phyloP scores from a whole-genome alignment of 257 asterid species.

The Solanum medicagineum region DNA sequence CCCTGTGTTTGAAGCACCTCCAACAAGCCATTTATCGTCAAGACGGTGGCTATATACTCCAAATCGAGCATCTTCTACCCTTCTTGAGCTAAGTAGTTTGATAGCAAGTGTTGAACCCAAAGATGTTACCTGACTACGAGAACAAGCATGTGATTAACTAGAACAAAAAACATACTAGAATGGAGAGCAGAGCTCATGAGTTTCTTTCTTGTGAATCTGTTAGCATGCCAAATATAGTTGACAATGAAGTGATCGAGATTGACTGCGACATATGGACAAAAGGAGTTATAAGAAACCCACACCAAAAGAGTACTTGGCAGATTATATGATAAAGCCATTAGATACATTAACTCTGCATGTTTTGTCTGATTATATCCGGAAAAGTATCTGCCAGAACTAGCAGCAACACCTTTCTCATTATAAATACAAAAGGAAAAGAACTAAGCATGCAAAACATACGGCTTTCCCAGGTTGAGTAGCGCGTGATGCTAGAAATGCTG shows the following conservation, averaged over 20 bases:
- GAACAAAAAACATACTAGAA: not conserved
- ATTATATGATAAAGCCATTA: not conserved
- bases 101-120: constrained; percentile 94
- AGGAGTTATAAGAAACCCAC: not conserved
- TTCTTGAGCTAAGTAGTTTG: constrained; percentile 70
- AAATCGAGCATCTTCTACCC: constrained; percentile 86
- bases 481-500: constrained; percentile 91
- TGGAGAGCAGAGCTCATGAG: not conserved
- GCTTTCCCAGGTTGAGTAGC: constrained; percentile 83
- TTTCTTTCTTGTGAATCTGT: not conserved
- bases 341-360: not conserved
- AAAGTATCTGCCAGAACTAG: not conserved
- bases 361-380: not conserved
- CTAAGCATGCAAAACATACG: constrained; percentile 27
- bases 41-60: constrained; percentile 95
- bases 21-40: constrained; percentile 91
- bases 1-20: constrained; percentile 98
- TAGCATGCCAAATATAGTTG: not conserved
- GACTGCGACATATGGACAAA: not conserved
- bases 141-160: not conserved
- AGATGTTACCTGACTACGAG: constrained; percentile 60
- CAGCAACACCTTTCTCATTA: not conserved
- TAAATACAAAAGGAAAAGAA: not conserved
- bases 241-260: not conserved
- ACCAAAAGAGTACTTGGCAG: not conserved